phyloP scores from a whole-genome alignment of 2,329 filamentous ascomycete species.

The Chaetomium olivaceum region DNA sequence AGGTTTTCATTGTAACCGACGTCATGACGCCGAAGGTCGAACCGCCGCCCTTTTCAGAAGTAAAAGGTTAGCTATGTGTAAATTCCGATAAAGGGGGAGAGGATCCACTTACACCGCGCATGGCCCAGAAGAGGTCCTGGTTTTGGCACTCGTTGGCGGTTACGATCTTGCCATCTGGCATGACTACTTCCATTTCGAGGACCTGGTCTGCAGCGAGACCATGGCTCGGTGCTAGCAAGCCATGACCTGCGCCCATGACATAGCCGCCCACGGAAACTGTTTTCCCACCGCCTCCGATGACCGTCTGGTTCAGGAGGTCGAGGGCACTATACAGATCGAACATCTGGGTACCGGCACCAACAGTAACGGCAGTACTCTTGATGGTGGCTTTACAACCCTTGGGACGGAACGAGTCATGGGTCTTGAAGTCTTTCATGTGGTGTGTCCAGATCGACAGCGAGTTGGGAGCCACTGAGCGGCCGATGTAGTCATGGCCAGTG shows the following conservation, averaged over 20 bases:
- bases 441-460: constrained; percentile 59
- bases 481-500: constrained; percentile 58
- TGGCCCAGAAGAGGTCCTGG: constrained; percentile 57
- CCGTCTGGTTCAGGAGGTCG: constrained; percentile 39
- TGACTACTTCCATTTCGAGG: constrained; percentile 50
- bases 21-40: constrained; percentile 55
- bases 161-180: constrained; percentile 44
- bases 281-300: constrained; percentile 53
- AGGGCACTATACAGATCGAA: constrained; percentile 47
- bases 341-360: constrained; percentile 54
- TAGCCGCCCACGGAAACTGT: constrained; percentile 62
- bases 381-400: constrained; percentile 45
- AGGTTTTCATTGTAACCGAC: constrained; percentile 50
- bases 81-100: background rate
- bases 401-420: constrained; percentile 37
- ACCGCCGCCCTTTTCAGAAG: constrained; percentile 49
- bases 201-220: constrained; percentile 52
- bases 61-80: background rate
- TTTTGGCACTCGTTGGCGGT: constrained; percentile 48
- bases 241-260: constrained; percentile 59
- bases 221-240: constrained; percentile 44
- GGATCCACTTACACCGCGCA: constrained; percentile 49
- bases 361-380: constrained; percentile 47
- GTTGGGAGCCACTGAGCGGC: constrained; percentile 61
- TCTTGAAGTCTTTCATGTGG: constrained; percentile 48